A percentile compares a stretch with the other conserved stretches of the same genome.
These are phyloP conservation scores for Cladosporium halotolerans DNA, from an alignment of 2,329 filamentous ascomycete genomes.

Conservation along the genomic window DNA sequence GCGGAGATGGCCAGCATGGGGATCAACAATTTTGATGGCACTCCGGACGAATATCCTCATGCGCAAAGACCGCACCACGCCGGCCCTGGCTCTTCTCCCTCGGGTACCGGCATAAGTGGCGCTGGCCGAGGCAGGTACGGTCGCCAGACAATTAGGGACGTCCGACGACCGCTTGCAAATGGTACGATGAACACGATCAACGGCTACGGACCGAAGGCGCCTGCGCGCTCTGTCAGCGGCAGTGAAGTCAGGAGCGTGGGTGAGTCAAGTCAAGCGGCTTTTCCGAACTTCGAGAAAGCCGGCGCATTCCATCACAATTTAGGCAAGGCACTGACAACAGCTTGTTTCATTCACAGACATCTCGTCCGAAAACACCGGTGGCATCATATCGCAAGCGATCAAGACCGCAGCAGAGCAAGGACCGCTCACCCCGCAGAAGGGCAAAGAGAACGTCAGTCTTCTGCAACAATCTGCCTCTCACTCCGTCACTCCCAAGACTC, in stretches of 20 bases:
- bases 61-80: conserved; percentile 50
- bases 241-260: conserved; percentile 8
- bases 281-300: neutral
- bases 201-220: conserved; percentile 15
- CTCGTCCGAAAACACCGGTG: conserved; percentile 35
- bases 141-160: conserved; percentile 43
- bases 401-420: conserved; percentile 73
- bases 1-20: conserved; percentile 61
- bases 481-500: conserved; percentile 60
- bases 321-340: neutral
- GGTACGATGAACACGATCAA: conserved; percentile 38
- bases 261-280: neutral
- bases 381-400: conserved; percentile 89
- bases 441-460: conserved; percentile 73
- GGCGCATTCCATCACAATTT: neutral
- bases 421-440: conserved; percentile 48
- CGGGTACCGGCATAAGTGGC: conserved; percentile 69
- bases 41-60: conserved; percentile 39
- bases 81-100: conserved; percentile 34
- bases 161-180: conserved; percentile 38
- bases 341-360: conserved; percentile 34
- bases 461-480: conserved; percentile 62
- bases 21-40: conserved; percentile 37
- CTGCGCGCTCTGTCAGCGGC: conserved; percentile 8
- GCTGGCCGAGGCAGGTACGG: conserved; percentile 78